phyloP scores from a whole-genome alignment of 164 flowering plant species.

The Vitis labrusca region DNA sequence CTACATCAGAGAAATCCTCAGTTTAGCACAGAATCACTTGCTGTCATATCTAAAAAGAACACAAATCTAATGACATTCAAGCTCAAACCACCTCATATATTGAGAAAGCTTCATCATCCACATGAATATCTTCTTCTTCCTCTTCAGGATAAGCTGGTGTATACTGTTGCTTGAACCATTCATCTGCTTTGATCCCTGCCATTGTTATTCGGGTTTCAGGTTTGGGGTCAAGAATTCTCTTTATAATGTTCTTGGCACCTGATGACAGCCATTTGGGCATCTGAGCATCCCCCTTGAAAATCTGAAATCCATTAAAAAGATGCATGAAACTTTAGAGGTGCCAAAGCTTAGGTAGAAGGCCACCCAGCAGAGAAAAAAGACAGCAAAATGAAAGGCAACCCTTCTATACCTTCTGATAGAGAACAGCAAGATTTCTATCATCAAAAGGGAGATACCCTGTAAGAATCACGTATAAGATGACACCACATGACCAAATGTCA shows the following conservation, averaged over 20 bases:
- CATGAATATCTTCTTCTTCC: slow-evolving; percentile 53
- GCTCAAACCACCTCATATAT: slow-evolving; percentile 46
- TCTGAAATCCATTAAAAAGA: slow-evolving; percentile 39
- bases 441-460: slow-evolving; percentile 92
- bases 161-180: slow-evolving; percentile 81
- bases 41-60: background rate
- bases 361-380: too few relatives aligned
- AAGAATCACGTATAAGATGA: slow-evolving; percentile 79
- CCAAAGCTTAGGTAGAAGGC: too few relatives aligned
- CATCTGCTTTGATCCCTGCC: slow-evolving; percentile 62
- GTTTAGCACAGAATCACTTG: background rate
- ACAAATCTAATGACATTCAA: background rate
- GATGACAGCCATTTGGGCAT: slow-evolving; percentile 86
- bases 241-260: slow-evolving; percentile 71
- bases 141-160: slow-evolving; percentile 54
- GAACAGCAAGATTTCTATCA: slow-evolving; percentile 87
- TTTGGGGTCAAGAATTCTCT: slow-evolving; percentile 84
- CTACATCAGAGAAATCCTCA: slow-evolving; percentile 23
- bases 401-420: slow-evolving; percentile 79
- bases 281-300: slow-evolving; percentile 69
- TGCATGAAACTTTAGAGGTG: too few relatives aligned
- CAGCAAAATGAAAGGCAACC: background rate
- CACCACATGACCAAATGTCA: slow-evolving; percentile 97
- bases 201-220: slow-evolving; percentile 75
- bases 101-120: slow-evolving; percentile 59